These are phyloP conservation scores for Fomitopsis pinicola DNA, from an alignment of 1,284 basidiomycete genomes.

Conservation along the genomic window DNA sequence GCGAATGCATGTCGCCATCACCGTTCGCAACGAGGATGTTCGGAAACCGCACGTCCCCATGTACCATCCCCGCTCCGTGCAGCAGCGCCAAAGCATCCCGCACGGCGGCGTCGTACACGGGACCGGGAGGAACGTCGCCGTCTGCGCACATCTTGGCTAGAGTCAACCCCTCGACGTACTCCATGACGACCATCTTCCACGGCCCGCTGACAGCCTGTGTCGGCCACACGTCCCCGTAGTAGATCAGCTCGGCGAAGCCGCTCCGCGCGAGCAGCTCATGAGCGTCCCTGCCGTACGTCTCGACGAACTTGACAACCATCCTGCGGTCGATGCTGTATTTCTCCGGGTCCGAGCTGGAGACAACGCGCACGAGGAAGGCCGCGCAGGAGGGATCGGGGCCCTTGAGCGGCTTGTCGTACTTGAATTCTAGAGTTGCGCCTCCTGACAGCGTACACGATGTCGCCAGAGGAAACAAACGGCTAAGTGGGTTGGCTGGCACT, in stretches of 20 bases:
- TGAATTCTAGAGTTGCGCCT: not conserved
- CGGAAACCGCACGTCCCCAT: constrained; percentile 15
- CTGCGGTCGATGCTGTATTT: not conserved
- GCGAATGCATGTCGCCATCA: not conserved
- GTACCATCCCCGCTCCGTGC: constrained; percentile 10
- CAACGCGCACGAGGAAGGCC: constrained; percentile 7
- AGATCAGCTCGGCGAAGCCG: constrained; percentile 14
- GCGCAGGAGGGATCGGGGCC: not conserved
- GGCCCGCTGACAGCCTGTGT: not conserved
- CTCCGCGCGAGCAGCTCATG: constrained; percentile 13
- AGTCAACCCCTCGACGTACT: constrained; percentile 6
- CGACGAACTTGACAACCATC: constrained; percentile 20
- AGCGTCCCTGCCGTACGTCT: constrained; percentile 12
- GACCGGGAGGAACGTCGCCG: not conserved
- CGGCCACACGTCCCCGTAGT: constrained; percentile 8
- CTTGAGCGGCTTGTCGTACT: not conserved
- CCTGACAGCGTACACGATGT: not conserved
- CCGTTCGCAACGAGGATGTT: constrained; percentile 16
- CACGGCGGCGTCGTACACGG: not conserved
- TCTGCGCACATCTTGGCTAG: not conserved
- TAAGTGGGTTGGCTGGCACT: not conserved
- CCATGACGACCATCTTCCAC: constrained; percentile 11
- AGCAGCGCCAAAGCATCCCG: constrained; percentile 2
- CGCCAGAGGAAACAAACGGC: constrained; percentile 3
- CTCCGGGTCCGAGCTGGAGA: not conserved